Conservation (phyloP, 257 asterid genomes). For the Gynochthodes officinalis region DNA sequence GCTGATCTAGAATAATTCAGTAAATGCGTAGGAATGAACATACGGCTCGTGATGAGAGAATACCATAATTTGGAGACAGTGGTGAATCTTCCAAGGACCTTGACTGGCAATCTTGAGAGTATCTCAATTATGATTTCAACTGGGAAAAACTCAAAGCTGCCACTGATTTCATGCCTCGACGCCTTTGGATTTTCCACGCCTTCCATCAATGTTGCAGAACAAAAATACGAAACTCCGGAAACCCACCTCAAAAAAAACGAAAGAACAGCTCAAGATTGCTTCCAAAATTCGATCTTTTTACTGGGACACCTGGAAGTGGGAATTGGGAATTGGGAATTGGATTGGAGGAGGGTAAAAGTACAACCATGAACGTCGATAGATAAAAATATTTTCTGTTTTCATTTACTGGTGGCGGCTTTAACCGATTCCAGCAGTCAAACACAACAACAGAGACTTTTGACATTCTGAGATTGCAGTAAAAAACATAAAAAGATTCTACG, state of each 20-base stretch:
- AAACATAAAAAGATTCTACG: no score
- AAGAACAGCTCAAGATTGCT: neutral
- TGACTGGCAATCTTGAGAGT: constrained; percentile 9
- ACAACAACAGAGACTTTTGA: no score
- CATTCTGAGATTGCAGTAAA: no score
- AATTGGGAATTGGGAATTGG: neutral
- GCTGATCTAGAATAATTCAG: neutral
- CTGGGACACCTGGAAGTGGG: neutral
- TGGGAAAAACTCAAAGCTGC: constrained; percentile 2
- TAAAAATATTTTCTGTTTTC: neutral
- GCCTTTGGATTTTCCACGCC: neutral
- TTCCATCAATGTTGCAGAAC: neutral
- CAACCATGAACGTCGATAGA: neutral
- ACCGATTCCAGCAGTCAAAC: no score
- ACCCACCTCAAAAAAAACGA: neutral
- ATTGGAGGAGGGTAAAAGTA: neutral
- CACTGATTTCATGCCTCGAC: neutral
- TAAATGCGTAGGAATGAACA: constrained; percentile 3
- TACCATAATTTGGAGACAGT: constrained; percentile 7
- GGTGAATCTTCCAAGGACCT: constrained; percentile 6
- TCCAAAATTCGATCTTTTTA: neutral
- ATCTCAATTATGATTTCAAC: constrained; percentile 7
- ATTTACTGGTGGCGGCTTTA: neutral
- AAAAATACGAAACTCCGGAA: no score
- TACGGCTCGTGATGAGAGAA: neutral